Evolutionary conservation across 441 rosid species (phyloP), one percentile per base, ranked within the genome.

Genomic region (Eruca vesicaria): DNA sequence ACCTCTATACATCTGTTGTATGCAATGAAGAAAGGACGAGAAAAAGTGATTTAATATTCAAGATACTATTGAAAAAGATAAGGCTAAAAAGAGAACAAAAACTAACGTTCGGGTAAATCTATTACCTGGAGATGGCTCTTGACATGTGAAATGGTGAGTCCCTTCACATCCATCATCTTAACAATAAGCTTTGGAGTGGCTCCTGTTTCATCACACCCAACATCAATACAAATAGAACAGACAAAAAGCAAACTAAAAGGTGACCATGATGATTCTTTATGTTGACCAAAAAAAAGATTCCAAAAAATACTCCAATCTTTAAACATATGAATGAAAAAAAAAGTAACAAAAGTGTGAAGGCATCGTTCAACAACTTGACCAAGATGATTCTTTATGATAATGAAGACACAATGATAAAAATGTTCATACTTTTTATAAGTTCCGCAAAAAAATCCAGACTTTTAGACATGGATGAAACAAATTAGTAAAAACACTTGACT

Each of bases 81-180:
- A 14, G 4, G 12, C 55, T 48, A 16, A 28, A 31, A 2, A 20
- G 6, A 28, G 33, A 11, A 0, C 7, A 7, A 16, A n/a, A 8
- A 12, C 3, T 38, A 1, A 66, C 60, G 2, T 60, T 26, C 12
- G 62, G 58, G 58, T 57, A 57, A 38, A 9, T 38, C 53, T 16
- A 26, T 9, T 62, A 89, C 94, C 89, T 89, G 91, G 41, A 89
- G 91, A 80, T 89, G 94, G 74, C 94, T 89, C 74, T 89, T 89
- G 43, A 89, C 88, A 68, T 89, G 91, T 59, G 90, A 82, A 75
- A 89, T 87, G 12, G 90, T 84, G 4, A 89, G 91, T 28, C 90
- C 94, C 59, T 80, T 87, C 50, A 87, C 87, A 76, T 78, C 66
- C 91, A 89, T 89, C 52, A 84, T 77, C 77, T 87, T 85, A 20